phyloP scores from a whole-genome alignment of 306 rosid species.

The Cucumis cinereus region DNA sequence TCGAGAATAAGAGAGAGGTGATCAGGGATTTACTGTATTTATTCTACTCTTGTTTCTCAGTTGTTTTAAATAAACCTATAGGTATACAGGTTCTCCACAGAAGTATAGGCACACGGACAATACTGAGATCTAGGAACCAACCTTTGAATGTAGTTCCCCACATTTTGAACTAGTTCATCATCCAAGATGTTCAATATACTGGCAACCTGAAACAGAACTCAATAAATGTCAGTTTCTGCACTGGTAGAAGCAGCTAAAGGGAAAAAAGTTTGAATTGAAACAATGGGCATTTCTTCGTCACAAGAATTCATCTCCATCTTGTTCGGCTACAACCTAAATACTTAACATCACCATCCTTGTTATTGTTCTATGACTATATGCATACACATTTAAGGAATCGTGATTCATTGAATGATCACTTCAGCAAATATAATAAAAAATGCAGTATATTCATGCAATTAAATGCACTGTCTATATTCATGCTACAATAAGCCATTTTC shows the following conservation, averaged over 20 bases:
- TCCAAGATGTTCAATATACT: conserved; percentile 85
- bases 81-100: background rate
- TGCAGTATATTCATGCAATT: background rate
- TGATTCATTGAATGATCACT: background rate
- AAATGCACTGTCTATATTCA: background rate
- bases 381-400: background rate
- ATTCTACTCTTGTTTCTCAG: background rate
- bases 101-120: background rate
- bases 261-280: background rate
- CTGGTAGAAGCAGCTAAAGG: background rate
- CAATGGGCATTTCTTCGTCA: background rate
- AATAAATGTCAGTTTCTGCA: background rate
- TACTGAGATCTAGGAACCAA: conserved; percentile 17
- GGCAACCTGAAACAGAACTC: conserved; percentile 45
- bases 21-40: background rate
- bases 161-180: conserved; percentile 55
- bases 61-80: background rate
- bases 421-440: background rate
- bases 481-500: background rate
- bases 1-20: background rate
- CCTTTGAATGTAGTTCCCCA: conserved; percentile 76
- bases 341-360: background rate
- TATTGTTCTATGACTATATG: background rate
- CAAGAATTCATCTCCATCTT: background rate
- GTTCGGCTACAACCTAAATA: background rate